These are phyloP conservation scores for Centrapalus pauciflorus DNA, from an alignment of 129 eudicot genomes.

Conservation along the genomic window DNA sequence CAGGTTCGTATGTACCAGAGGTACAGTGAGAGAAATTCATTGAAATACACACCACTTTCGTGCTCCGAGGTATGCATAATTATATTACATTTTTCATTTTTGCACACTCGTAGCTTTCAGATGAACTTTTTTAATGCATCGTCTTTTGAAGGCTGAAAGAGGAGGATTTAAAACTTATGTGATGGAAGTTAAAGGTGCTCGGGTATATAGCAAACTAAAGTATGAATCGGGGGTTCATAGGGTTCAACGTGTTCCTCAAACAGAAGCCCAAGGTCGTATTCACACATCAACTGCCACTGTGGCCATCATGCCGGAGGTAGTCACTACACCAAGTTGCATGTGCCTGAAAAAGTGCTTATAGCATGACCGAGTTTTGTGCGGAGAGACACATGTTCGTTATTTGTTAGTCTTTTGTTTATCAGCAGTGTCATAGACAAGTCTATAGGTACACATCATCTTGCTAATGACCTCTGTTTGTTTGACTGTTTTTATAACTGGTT, in stretches of 20 bases:
- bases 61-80: conserved; percentile 85
- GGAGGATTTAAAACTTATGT: conserved; percentile 94
- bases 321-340: neutral
- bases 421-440: no score
- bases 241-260: conserved; percentile 98
- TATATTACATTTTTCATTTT: neutral
- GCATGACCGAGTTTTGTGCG: no score
- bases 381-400: no score
- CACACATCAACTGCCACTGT: conserved; percentile 99
- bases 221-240: conserved; percentile 99
- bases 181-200: conserved; percentile 94
- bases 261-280: conserved; percentile 98
- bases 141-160: conserved; percentile 67
- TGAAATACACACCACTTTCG: conserved; percentile 63
- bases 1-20: conserved; percentile 97
- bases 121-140: conserved; percentile 12
- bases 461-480: no score
- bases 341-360: no score
- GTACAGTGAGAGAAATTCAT: conserved; percentile 77
- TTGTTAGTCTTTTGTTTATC: no score
- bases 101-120: neutral
- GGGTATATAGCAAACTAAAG: conserved; percentile 94
- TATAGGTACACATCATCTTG: no score
- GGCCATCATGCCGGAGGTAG: conserved; percentile 99
- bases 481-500: no score